phyloP scores from a whole-genome alignment of 768 basidiomycete genomes.

The Boletus tylopilopsis region DNA sequence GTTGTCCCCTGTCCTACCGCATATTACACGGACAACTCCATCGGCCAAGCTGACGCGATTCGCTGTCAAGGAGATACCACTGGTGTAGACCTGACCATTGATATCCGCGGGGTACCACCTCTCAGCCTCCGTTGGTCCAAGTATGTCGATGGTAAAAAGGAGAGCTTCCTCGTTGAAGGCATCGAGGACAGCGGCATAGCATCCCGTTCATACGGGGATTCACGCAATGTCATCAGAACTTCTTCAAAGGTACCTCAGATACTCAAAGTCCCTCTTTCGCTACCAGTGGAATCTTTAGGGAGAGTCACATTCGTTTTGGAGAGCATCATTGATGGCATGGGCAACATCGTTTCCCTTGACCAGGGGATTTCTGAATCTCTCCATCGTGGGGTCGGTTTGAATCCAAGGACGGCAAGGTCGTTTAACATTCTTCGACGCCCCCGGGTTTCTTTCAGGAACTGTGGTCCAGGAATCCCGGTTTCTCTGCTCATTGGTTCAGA shows the following conservation, averaged over 20 bases:
- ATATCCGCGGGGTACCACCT: constrained; percentile 71
- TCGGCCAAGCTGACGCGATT: constrained; percentile 39
- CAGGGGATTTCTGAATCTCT: constrained; percentile 27
- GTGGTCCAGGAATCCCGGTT: constrained; percentile 65
- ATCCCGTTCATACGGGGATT: constrained; percentile 25
- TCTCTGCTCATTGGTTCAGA: constrained; percentile 71
- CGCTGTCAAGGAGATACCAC: constrained; percentile 70
- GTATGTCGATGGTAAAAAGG: constrained; percentile 59
- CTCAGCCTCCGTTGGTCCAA: constrained; percentile 76
- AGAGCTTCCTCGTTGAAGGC: constrained; percentile 79
- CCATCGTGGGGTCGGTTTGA: constrained; percentile 27
- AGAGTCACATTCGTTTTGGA: constrained; percentile 73
- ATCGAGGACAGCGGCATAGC: constrained; percentile 59
- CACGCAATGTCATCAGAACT: constrained; percentile 20
- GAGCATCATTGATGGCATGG: constrained; percentile 77
- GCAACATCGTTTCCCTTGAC: constrained; percentile 61
- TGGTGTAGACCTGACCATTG: constrained; percentile 54
- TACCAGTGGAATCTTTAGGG: constrained; percentile 61
- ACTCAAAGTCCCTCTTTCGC: constrained; percentile 63
- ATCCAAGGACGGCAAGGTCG: constrained; percentile 52
- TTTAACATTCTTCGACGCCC: constrained; percentile 72
- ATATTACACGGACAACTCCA: constrained; percentile 48
- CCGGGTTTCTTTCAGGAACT: constrained; percentile 66
- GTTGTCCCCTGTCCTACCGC: constrained; percentile 83
- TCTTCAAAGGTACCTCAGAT: constrained; percentile 43